Evolutionary conservation across 108 stramenopile genomes (phyloP), one percentile per base, ranked within the genome.

Genomic region (Ochromonas danica): DNA sequence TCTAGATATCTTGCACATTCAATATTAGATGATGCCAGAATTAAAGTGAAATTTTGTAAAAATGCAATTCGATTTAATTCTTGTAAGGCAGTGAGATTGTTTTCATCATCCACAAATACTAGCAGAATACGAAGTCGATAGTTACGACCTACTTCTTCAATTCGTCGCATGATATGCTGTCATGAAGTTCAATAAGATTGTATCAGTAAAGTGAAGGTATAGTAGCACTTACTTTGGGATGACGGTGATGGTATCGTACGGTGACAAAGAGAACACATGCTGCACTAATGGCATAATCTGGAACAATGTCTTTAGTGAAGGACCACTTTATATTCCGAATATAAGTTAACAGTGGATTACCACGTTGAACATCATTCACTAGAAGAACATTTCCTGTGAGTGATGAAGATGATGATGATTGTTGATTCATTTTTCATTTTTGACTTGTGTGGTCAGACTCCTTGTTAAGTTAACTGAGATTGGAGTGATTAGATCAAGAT

Each of bases 1-100:
- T 97, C 96, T 71, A 97, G 74, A 80, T 96, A 96, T 0, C 96
- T 86, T 0, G 93, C 96, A 1, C 91, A 91, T 84, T 97, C 96
- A 72, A 86, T 84, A 70, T 89, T 91, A 28, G 86, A 90, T 93
- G 93, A 95, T 0, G 92, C 89, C 22, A 94, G 81, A 27, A 97
- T 83, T 40, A 95, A 61, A 0, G 94, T 93, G 78, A 93, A 79
- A 70, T 91, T 83, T 71, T 90, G 81, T 28, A 78, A 40, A 25
- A 94, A 90, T 31, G 91, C 89, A 41, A 93, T 45, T 41, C 89
- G 84, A 80, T 95, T 94, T 62, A 97, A 71, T 40, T 89, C 87
- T 28, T 87, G 70, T 61, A 96, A 78, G 0, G 88, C 70, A 14
- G 86, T 83, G 27, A 90, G 83, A 81, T 89, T 91, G 81, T 96